Evolutionary conservation across 2,329 filamentous ascomycete genomes (phyloP), one percentile per base, ranked within the genome.

Genomic region (Camillea tinctor): DNA sequence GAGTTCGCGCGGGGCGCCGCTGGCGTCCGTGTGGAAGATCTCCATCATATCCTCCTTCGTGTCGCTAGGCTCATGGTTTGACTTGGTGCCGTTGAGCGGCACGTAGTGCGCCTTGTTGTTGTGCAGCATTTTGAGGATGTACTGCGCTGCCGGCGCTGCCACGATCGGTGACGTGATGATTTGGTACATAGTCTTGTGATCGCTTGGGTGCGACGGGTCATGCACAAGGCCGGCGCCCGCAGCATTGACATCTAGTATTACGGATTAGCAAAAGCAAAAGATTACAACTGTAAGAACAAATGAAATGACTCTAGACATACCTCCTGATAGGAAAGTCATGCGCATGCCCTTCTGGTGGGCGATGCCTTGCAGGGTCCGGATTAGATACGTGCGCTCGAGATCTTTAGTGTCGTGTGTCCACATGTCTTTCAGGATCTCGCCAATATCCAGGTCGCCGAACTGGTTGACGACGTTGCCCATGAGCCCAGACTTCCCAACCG

Each of bases 21-120:
- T 92, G 17, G 95, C 92, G 69, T 99, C 95, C 7, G 89, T 91
- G 70, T 95, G 92, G 84, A 99, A 99, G 67, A 99, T 96, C 80
- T 99, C 95, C 91, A 99, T 96, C 95, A 99, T 99, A 77, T 99
- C 95, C 76, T 99, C 95, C 77, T 99, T 98, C 52, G 95, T 99
- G 74, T 99, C 95, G 1, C 88, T 90, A 1, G 91, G 84, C 65
- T 88, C 84, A 62, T 92, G 55, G 1, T 82, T 89, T 1, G 90
- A 88, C 65, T 86, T 85, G 59, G 92, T 87, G 1, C 94, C 94
- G 75, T 99, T 99, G 57, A 85, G 83, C 0, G 95, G 95, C 57
- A 99, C 84, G 75, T 97, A 99, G 24, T 98, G 86, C 44, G 91
- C 86, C 75, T 94, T 95, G 78, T 93, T 94, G 80, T 90, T 95